Evolutionary conservation across 1,284 basidiomycete genomes (phyloP).

Genomic region (Microbotryomycetes sp.): DNA sequence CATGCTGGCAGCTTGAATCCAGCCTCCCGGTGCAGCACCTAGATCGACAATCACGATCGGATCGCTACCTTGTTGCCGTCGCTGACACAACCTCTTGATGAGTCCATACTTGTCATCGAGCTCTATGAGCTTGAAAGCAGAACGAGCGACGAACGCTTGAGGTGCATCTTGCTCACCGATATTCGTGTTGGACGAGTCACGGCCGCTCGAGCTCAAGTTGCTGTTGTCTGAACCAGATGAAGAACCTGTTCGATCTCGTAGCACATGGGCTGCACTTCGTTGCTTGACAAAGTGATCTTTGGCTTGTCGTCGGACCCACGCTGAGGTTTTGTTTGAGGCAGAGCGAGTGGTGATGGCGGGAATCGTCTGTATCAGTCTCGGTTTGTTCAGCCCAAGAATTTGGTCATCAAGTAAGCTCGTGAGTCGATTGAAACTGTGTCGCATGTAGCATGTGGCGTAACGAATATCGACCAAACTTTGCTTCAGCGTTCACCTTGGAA

Average conservation of each 20-base stretch:
- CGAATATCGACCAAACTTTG: too few relatives aligned
- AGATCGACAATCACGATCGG: constrained; percentile 19
- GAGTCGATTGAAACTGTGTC: too few relatives aligned
- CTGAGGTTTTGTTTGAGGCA: constrained; percentile 3
- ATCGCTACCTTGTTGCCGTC: constrained; percentile 13
- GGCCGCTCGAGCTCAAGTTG: too few relatives aligned
- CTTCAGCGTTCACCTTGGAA: too few relatives aligned
- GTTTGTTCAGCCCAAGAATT: too few relatives aligned
- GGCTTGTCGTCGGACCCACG: constrained; percentile 22
- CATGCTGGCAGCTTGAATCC: constrained; percentile 20
- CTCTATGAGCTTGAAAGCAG: constrained; percentile 33
- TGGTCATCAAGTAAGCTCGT: too few relatives aligned
- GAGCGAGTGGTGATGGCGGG: not conserved
- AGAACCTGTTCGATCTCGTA: too few relatives aligned
- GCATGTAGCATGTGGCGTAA: too few relatives aligned
- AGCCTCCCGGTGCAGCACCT: constrained; percentile 30
- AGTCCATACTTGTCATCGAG: constrained; percentile 6
- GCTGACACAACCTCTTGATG: constrained; percentile 7
- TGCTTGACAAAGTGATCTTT: constrained; percentile 26
- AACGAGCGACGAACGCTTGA: constrained; percentile 21
- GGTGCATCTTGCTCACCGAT: not conserved
- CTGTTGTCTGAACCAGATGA: too few relatives aligned
- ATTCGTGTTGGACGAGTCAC: too few relatives aligned
- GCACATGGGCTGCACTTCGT: not conserved
- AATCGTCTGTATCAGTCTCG: too few relatives aligned